A percentile compares a stretch with the other conserved stretches of the same genome.
These are phyloP conservation scores for Periconia sp. DNA, from an alignment of 2,329 filamentous ascomycete genomes.

Conservation along the genomic window DNA sequence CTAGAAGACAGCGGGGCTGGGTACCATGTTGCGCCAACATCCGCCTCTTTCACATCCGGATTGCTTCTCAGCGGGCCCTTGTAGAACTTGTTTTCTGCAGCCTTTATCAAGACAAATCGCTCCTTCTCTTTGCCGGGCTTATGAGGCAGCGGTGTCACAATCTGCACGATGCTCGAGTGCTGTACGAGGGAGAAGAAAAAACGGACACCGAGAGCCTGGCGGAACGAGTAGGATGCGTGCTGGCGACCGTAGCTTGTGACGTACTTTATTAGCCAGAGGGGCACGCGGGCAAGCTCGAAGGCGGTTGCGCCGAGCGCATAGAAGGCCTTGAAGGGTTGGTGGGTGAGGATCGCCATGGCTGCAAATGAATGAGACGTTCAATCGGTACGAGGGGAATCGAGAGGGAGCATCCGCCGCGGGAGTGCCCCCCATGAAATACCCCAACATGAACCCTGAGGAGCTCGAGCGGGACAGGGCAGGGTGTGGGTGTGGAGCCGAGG, in stretches of 20 bases:
- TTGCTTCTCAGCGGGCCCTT: slow-evolving; percentile 39
- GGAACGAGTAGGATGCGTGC: slow-evolving; percentile 47
- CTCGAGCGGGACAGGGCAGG: no score
- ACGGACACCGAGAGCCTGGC: slow-evolving; percentile 45
- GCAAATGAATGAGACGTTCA: not conserved
- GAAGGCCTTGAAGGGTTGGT: slow-evolving; percentile 49
- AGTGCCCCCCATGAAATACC: no score
- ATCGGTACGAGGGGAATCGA: no score
- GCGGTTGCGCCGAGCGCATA: slow-evolving; percentile 45
- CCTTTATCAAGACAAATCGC: slow-evolving; percentile 43
- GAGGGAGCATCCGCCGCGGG: no score
- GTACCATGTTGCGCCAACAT: slow-evolving; percentile 53
- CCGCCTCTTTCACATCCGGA: slow-evolving; percentile 41
- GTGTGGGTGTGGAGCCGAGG: no score
- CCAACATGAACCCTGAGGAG: no score
- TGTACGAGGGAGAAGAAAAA: slow-evolving; percentile 41
- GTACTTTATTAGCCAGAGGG: slow-evolving; percentile 50
- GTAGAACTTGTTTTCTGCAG: slow-evolving; percentile 27
- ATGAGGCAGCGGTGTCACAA: slow-evolving; percentile 39
- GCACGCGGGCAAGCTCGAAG: slow-evolving; percentile 44
- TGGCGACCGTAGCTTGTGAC: slow-evolving; percentile 44
- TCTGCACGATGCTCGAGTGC: slow-evolving; percentile 37
- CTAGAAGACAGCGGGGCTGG: slow-evolving; percentile 30
- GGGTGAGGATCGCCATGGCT: slow-evolving; percentile 29
- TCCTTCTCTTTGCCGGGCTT: slow-evolving; percentile 46